Base-by-base conservation (phyloP, 805 yeast species). In the Lachancea kluyveri region DNA sequence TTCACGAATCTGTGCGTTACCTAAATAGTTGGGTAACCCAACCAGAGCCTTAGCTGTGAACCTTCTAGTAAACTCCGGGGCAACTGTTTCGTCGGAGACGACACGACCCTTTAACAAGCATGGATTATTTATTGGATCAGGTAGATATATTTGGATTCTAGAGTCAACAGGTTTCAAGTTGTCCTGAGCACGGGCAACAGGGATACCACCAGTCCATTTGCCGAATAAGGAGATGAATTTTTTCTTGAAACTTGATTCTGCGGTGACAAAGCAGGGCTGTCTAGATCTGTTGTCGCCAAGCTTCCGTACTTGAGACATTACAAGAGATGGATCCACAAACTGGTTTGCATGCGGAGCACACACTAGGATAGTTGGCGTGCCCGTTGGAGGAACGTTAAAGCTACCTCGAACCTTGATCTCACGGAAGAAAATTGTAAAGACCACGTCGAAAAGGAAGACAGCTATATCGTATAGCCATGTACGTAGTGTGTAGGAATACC, bases 101-200 rank as follows among this genome's bases (percentile, higher is more conserved):
- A 31, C 16, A 12, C 36, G 77, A 68, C 96, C 96, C 29, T 56
- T 56, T 2, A 90, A 62, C 8, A 59, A 53, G 19, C 67, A 55
- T 6, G 77, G 72, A 41, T 76, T 72, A 12, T 59, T 45, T 15
- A 57, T 62, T 16, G 59, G 59, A 23, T 67, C 70, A 39, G 77
- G 77, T 17, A 77, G 51, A 38, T 41, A 72, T 7, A 88, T 76
- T 34, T 63, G 67, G 21, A 56, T 33, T 3, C 95, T 95, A 33
- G 74, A 74, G 2, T 65, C 57, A n/a, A 75, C 94, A 6, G 64
- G 54, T 20, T 55, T 60, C 48, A 90, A 68, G 50, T 76, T 77
- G 56, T 90, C 98, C 57, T 92, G 97, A 4, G 94, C 83, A 42
- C 98, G 68, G 6, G 79, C 79, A 2, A 92, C 97, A 0, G 96